Evolutionary conservation across 192 early-diverging fungal species (phyloP).

Genomic region (Phycomyces blakesleeanus): DNA sequence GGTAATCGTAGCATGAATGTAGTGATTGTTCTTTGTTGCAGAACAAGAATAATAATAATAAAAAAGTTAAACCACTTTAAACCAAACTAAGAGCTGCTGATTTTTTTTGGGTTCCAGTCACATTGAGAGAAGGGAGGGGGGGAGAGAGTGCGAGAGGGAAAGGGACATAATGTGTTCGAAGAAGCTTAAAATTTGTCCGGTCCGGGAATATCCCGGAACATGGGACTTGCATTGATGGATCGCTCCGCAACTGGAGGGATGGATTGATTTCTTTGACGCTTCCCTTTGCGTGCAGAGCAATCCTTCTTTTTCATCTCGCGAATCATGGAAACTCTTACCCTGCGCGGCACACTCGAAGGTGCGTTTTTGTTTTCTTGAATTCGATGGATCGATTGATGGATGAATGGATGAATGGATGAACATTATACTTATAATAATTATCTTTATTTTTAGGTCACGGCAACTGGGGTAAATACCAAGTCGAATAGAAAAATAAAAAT

Average conservation of each 20-base stretch:
- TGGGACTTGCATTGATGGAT: constrained; percentile 5
- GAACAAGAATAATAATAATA: too few species aligned
- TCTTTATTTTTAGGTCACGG: constrained; percentile 29
- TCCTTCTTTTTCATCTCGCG: constrained; percentile 20
- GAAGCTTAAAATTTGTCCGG: too few species aligned
- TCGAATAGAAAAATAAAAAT: neutral
- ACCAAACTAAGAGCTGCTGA: too few species aligned
- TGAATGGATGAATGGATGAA: constrained; percentile 25
- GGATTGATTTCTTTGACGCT: neutral
- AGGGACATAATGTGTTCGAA: too few species aligned
- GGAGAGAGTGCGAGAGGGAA: too few species aligned
- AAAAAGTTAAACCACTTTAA: too few species aligned
- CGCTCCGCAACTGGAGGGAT: neutral
- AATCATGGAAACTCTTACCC: constrained; percentile 33
- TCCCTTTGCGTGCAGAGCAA: neutral
- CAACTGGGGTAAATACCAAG: constrained; percentile 30
- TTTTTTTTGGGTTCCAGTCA: too few species aligned
- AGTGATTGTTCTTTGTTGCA: too few species aligned
- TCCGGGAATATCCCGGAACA: neutral
- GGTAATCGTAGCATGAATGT: too few species aligned
- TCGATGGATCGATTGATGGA: constrained; percentile 7
- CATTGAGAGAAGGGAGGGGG: too few species aligned
- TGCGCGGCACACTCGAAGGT: constrained; percentile 37
- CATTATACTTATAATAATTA: constrained; percentile 2
- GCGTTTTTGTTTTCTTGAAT: neutral